phyloP scores from a whole-genome alignment of 371 early-diverging fungal species.

The Rhizopus delemar region DNA sequence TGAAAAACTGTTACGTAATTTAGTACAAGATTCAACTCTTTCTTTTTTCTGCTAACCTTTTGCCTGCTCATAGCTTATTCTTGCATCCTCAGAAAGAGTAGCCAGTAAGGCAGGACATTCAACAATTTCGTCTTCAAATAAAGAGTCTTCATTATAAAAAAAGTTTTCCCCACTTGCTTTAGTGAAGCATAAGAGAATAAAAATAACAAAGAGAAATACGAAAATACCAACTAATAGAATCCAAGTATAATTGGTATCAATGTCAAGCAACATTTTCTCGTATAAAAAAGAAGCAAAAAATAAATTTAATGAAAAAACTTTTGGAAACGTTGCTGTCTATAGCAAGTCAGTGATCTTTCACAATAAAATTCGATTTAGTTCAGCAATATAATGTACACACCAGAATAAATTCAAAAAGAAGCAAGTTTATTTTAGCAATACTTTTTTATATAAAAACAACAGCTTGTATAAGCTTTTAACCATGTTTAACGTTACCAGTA shows the following conservation, averaged over 20 bases:
- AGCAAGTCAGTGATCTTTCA: too few species aligned
- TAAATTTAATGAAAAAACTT: too few species aligned
- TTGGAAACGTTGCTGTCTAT: too few species aligned
- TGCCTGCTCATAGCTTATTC: constrained; percentile 53
- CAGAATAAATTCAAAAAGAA: neutral
- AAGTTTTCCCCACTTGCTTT: constrained; percentile 23
- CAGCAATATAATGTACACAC: too few species aligned
- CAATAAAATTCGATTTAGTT: too few species aligned
- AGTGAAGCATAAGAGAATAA: constrained; percentile 49
- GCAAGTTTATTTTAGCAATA: neutral
- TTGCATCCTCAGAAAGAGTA: constrained; percentile 45
- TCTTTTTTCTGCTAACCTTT: constrained; percentile 29
- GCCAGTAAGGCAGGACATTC: constrained; percentile 47
- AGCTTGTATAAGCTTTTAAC: neutral
- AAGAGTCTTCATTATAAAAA: constrained; percentile 24
- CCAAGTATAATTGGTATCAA: constrained; percentile 38
- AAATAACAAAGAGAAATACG: constrained; percentile 45
- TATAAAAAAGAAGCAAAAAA: too few species aligned
- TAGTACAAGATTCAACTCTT: too few species aligned
- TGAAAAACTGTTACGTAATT: constrained; percentile 39
- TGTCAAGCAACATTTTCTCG: neutral
- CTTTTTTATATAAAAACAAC: neutral
- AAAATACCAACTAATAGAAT: constrained; percentile 50
- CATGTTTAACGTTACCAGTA: constrained; percentile 17
- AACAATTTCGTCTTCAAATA: constrained; percentile 33